A percentile compares a stretch with the other conserved stretches of the same genome.
Conservation (phyloP, 1,139 yeast genomes). For the Entelexis sorbosivorans region DNA sequence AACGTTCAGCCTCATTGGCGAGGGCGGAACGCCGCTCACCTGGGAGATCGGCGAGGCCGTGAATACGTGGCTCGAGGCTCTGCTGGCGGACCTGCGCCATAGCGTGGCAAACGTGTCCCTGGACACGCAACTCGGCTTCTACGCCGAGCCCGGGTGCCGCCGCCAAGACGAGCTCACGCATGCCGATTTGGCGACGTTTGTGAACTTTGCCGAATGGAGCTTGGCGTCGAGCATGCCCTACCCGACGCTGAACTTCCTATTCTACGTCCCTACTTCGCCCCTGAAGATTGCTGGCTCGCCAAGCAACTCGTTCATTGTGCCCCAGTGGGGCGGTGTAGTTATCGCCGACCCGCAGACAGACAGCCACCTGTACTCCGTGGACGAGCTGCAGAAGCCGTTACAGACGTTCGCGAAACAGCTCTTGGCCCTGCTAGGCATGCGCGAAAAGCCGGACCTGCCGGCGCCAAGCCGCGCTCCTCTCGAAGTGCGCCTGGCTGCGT, state of each 20-base stretch:
- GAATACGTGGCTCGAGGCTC: slow-evolving; percentile 37
- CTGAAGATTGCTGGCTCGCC: slow-evolving; percentile 30
- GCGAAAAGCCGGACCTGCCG: slow-evolving; percentile 47
- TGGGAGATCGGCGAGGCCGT: slow-evolving; percentile 49
- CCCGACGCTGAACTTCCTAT: slow-evolving; percentile 59
- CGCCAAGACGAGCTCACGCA: slow-evolving; percentile 22
- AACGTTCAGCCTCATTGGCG: slow-evolving; percentile 52
- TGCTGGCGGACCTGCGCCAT: slow-evolving; percentile 35
- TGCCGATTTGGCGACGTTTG: slow-evolving; percentile 52
- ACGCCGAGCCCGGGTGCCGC: slow-evolving; percentile 37
- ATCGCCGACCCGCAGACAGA: slow-evolving; percentile 22
- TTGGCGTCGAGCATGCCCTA: slow-evolving; percentile 37
- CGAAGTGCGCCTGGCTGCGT: slow-evolving; percentile 50
- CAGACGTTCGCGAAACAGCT: slow-evolving; percentile 68
- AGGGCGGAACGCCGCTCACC: slow-evolving; percentile 43
- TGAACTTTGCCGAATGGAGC: slow-evolving; percentile 72
- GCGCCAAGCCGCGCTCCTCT: slow-evolving; percentile 14
- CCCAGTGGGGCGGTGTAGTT: slow-evolving; percentile 75
- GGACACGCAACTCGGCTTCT: slow-evolving; percentile 70
- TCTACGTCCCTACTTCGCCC: slow-evolving; percentile 53
- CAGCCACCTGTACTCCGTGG: slow-evolving; percentile 30
- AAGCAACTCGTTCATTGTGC: slow-evolving; percentile 53
- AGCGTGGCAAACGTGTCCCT: slow-evolving; percentile 60
- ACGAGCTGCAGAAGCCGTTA: slow-evolving; percentile 47
- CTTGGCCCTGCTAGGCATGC: slow-evolving; percentile 60